Evolutionary conservation across 129 eudicot species (phyloP), one percentile per base, ranked within the genome.

Genomic region (Pittosporum tobira): DNA sequence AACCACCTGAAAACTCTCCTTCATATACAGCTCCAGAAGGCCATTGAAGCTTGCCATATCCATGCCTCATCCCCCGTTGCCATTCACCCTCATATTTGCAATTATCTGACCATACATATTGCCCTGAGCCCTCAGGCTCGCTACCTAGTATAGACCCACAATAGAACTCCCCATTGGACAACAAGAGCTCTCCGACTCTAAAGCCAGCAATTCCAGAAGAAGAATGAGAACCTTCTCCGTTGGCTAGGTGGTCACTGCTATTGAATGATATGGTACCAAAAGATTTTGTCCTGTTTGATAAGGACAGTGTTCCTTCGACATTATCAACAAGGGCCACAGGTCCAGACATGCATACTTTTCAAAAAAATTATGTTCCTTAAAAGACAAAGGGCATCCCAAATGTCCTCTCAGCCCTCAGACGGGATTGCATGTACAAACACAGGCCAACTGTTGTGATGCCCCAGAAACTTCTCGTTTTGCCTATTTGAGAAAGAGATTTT

Each of bases 1-100:
- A 91, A 46, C 90, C 96, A 47, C 95, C 80, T 4, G 83, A 83
- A 81, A 91, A 91, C 16, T 91, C 98, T 45, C 98, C 97, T 58
- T 85, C 94, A 21, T 85, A 90, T 28, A 66, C 31, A 48, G 95
- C 89, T 40, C 97, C 94, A 5, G 94, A 80, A 46, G 87, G 83
- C 78, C 79, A 90, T 48, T 58, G 82, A 66, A 90, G 84, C 34
- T 80, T 86, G 11, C 97, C 97, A 63, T 68, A 46, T 22, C 95
- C 97, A 55, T 80, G 77, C 73, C 84, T 80, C 78, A 73, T 73
- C 70, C 97, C 97, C 30, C 72, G 57, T 67, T 81, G 69, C 94
- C 95, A 90, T 64, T 85, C 94, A 23, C 97, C 98, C 47, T 83
- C 94, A 36, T 91, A 91, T 31, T 64, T 71, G 71, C 85, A 80